phyloP scores from a whole-genome alignment of 1,139 yeast genomes.

The Magnusiomyces sp. region DNA sequence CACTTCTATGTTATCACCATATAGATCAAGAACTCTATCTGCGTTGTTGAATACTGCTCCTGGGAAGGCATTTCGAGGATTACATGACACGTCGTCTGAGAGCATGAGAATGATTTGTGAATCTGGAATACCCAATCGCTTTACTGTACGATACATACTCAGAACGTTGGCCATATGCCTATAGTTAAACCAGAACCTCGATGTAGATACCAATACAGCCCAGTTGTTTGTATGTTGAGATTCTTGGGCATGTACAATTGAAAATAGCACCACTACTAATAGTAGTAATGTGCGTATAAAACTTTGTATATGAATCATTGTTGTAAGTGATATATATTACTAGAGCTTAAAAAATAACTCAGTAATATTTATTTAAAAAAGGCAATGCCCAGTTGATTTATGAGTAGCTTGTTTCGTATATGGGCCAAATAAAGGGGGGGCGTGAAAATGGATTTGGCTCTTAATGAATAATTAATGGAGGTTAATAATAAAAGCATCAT shows the following conservation, averaged over 20 bases:
- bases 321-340: no score
- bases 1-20: conserved; percentile 91
- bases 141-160: conserved; percentile 91
- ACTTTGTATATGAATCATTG: no score
- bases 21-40: conserved; percentile 87
- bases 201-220: conserved; percentile 90
- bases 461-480: no score
- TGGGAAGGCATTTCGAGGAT: conserved; percentile 90
- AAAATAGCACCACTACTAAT: neutral
- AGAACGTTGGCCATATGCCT: conserved; percentile 96
- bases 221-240: conserved; percentile 7
- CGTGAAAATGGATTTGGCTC: no score
- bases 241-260: neutral
- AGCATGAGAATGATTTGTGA: conserved; percentile 94
- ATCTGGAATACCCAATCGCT: conserved; percentile 92
- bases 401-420: no score
- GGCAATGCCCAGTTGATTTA: no score
- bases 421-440: no score
- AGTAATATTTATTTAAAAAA: no score
- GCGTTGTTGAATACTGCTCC: conserved; percentile 93
- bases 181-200: conserved; percentile 96
- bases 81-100: conserved; percentile 95
- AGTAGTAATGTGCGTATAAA: no score
- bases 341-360: no score
- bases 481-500: no score